These are phyloP conservation scores for Friedmanniomyces simplex DNA, from an alignment of 495 filamentous ascomycete genomes.

Conservation along the genomic window DNA sequence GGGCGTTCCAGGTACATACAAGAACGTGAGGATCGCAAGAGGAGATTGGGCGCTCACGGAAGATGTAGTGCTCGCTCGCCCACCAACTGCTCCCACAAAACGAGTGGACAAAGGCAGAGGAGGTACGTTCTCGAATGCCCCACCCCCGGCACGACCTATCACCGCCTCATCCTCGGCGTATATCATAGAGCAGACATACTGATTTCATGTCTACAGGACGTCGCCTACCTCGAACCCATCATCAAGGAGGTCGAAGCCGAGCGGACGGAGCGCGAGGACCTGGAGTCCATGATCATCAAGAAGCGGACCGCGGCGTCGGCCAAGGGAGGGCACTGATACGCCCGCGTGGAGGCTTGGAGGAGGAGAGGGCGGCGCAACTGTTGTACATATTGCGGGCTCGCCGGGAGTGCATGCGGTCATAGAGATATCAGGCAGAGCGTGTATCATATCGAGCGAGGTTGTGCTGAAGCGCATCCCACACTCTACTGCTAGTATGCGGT, in stretches of 20 bases:
- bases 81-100: conserved; percentile 75
- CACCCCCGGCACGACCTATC: neutral
- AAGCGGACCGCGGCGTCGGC: conserved; percentile 11
- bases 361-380: too few relatives aligned
- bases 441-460: too few relatives aligned
- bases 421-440: neutral
- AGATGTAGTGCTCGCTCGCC: conserved; percentile 59
- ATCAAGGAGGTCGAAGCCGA: conserved; percentile 78
- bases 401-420: too few relatives aligned
- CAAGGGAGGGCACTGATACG: neutral
- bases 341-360: neutral
- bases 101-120: conserved; percentile 68
- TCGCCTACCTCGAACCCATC: conserved; percentile 66
- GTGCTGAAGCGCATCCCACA: too few relatives aligned
- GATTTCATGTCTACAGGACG: conserved; percentile 45
- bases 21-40: neutral
- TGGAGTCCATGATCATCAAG: conserved; percentile 67
- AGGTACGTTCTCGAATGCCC: conserved; percentile 42
- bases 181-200: neutral
- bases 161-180: neutral
- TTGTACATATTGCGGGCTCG: neutral
- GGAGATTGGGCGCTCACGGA: neutral
- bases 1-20: conserved; percentile 73
- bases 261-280: conserved; percentile 63
- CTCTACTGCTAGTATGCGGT: too few relatives aligned